phyloP scores from a whole-genome alignment of 225 moss, liverwort and hornwort species.

The Physcomitrellopsis africana region DNA sequence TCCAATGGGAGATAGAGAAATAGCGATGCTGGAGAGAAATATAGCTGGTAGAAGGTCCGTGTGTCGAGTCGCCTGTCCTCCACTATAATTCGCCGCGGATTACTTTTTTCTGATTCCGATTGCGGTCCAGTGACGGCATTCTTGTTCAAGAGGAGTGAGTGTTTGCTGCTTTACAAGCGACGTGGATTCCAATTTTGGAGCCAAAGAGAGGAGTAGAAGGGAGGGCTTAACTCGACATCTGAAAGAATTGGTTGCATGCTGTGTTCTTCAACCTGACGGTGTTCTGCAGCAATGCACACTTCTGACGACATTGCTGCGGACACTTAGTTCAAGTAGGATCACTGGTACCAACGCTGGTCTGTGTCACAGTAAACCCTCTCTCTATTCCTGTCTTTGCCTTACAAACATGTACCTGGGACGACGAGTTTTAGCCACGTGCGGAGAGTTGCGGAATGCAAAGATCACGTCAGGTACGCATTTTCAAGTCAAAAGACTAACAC shows the following conservation, averaged over 20 bases:
- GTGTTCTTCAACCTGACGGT: neutral
- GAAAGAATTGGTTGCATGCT: constrained; percentile 16
- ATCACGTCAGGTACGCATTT: neutral
- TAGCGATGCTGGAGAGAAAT: too few species aligned
- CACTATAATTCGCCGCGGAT: too few species aligned
- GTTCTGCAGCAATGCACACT: constrained; percentile 14
- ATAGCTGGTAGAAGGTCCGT: too few species aligned
- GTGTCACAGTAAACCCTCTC: constrained; percentile 59
- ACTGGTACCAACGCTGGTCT: constrained; percentile 20
- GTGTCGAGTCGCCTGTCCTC: too few species aligned
- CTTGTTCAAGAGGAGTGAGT: neutral
- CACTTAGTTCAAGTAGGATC: neutral
- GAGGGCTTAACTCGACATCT: constrained; percentile 44
- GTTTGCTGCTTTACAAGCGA: neutral
- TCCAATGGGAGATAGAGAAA: neutral
- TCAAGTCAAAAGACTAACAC: neutral
- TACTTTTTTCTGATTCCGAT: neutral
- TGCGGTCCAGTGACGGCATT: neutral
- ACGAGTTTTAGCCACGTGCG: neutral
- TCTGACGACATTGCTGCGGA: constrained; percentile 10
- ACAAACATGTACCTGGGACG: constrained; percentile 20
- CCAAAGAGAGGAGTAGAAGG: constrained; percentile 49
- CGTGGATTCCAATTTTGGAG: constrained; percentile 25
- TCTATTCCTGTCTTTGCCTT: constrained; percentile 66
- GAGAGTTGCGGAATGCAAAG: neutral